Conservation (phyloP, 2,329 filamentous ascomycete species). For the Fusarium pininemorale region DNA sequence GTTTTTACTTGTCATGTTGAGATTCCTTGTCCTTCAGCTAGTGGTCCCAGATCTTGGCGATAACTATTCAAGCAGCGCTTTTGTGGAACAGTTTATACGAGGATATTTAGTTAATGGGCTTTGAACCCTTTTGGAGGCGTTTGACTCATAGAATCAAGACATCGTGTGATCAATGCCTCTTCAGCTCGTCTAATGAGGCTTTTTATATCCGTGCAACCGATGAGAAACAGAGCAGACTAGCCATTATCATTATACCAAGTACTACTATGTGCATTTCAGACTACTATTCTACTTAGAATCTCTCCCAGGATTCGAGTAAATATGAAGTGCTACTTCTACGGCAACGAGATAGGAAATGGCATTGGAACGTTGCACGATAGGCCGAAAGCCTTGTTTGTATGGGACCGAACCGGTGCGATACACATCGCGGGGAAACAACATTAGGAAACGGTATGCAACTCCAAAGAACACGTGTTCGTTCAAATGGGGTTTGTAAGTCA, state of each 20-base stretch:
- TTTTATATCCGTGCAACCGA: neutral
- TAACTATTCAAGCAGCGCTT: accelerated
- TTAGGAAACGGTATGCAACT: neutral
- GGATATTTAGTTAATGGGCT: accelerated
- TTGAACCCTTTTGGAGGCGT: too few species aligned
- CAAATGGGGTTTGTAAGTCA: accelerated
- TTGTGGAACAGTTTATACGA: neutral
- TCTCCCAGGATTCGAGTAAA: too few species aligned
- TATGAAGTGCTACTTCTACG: accelerated
- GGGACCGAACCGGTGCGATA: accelerated
- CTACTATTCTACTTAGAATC: accelerated
- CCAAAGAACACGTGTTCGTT: neutral
- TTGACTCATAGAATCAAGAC: neutral
- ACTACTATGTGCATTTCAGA: accelerated
- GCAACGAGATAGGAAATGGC: neutral
- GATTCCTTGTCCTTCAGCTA: accelerated
- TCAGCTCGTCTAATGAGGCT: accelerated
- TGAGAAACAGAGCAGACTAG: accelerated
- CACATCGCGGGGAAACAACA: neutral
- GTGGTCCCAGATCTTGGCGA: accelerated
- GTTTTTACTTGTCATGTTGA: accelerated
- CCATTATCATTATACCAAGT: accelerated
- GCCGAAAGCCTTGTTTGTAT: neutral
- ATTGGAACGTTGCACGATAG: neutral
- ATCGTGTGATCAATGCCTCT: neutral